Evolutionary conservation across 345 rosid genomes (phyloP).

Genomic region (Murraya koenigii): DNA sequence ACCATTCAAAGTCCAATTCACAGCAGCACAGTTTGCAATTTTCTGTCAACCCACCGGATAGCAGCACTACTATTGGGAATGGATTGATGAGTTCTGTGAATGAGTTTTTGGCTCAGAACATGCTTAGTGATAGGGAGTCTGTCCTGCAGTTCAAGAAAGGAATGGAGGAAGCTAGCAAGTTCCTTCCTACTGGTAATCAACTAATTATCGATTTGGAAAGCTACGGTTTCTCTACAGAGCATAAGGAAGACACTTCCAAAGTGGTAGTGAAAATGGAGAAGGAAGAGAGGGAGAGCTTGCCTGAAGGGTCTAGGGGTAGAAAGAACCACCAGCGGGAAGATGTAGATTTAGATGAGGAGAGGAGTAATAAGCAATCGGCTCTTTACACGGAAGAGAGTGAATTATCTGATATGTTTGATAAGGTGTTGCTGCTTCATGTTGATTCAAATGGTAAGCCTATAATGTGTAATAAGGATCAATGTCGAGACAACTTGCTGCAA

Average conservation of each 20-base stretch:
- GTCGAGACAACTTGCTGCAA: slow-evolving; percentile 14
- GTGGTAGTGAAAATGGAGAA: slow-evolving; percentile 32
- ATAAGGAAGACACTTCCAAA: slow-evolving; percentile 12
- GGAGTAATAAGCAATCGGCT: slow-evolving; percentile 66
- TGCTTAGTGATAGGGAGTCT: slow-evolving; percentile 56
- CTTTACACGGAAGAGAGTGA: slow-evolving; percentile 44
- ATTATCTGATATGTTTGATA: slow-evolving; percentile 71
- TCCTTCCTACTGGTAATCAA: slow-evolving; percentile 61
- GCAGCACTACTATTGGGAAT: slow-evolving; percentile 1
- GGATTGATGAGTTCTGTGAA: slow-evolving; percentile 31
- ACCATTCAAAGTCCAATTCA: slow-evolving; percentile 14
- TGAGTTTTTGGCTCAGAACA: slow-evolving; percentile 50
- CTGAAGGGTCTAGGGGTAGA: slow-evolving; percentile 35
- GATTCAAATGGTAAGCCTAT: slow-evolving; percentile 16
- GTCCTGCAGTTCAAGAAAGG: slow-evolving; percentile 68
- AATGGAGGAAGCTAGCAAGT: slow-evolving; percentile 81
- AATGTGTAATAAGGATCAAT: neutral
- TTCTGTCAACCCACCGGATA: slow-evolving; percentile 22
- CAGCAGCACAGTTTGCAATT: slow-evolving; percentile 6
- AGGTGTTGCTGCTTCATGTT: slow-evolving; percentile 48
- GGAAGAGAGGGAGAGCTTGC: slow-evolving; percentile 18
- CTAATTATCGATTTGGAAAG: slow-evolving; percentile 37
- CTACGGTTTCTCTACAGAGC: slow-evolving; percentile 4
- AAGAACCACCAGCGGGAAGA: slow-evolving; percentile 60
- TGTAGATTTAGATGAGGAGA: slow-evolving; percentile 44